phyloP scores from a whole-genome alignment of 2,329 filamentous ascomycete genomes.

The Hymenoscyphus scutula region DNA sequence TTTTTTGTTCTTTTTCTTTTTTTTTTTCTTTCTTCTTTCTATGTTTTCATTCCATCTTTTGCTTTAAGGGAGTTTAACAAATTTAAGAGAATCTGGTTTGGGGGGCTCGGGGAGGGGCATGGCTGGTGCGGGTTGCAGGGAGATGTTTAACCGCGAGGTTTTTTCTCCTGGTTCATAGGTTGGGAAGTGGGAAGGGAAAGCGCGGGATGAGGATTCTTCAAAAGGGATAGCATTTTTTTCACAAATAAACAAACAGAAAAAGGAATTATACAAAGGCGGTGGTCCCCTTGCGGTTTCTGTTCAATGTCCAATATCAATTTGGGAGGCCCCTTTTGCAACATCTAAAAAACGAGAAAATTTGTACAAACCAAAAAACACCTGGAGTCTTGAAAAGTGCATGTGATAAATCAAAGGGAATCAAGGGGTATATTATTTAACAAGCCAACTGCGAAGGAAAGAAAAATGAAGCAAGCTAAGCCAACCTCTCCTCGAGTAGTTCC shows the following conservation, averaged over 20 bases:
- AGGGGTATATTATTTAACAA: neutral
- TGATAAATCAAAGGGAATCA: neutral
- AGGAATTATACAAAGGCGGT: neutral
- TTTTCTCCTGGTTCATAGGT: no score
- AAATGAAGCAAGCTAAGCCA: constrained; percentile 41
- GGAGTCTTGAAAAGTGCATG: neutral
- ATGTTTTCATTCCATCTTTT: neutral
- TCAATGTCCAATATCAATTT: constrained; percentile 29
- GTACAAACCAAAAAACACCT: neutral
- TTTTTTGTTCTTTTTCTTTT: no score
- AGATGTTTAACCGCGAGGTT: no score
- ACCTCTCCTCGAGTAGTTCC: constrained; percentile 72
- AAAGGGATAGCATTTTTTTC: neutral
- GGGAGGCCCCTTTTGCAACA: constrained; percentile 33
- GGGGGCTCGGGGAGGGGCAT: no score
- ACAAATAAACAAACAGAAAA: neutral
- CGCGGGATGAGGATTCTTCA: no score
- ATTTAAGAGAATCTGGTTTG: no score
- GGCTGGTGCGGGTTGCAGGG: no score
- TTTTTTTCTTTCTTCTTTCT: neutral
- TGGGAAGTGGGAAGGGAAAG: no score
- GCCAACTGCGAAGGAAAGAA: neutral
- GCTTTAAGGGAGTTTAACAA: no score
- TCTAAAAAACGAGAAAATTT: neutral
- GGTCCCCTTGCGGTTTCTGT: constrained; percentile 16